Conservation (phyloP, 257 asterid genomes). For the Parsonsia alboflavescens region DNA sequence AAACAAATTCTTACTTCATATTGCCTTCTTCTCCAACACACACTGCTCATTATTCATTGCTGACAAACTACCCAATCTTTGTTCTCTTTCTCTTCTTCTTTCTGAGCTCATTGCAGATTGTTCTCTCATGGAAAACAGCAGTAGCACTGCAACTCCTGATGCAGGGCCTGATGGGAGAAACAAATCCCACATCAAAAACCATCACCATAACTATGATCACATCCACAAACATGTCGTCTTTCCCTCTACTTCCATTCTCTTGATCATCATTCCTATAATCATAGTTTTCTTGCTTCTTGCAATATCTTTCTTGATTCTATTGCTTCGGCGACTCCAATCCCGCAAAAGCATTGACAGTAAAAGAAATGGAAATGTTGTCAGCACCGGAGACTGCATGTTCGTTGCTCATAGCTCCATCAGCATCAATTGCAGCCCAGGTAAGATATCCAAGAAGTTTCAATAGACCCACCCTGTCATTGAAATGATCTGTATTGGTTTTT, state of each 20-base stretch:
- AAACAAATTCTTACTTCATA: conserved; percentile 6
- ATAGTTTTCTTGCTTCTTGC: conserved; percentile 50
- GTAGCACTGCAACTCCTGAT: conserved; percentile 9
- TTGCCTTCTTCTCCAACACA: background rate
- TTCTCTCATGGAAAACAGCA: conserved; percentile 33
- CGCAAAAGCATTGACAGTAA: conserved; percentile 19
- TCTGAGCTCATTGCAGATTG: background rate
- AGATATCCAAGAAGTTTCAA: background rate
- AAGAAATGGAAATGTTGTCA: conserved; percentile 24
- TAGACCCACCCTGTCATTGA: background rate
- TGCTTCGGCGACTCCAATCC: conserved; percentile 56
- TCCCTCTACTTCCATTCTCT: conserved; percentile 49
- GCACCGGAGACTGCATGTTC: conserved; percentile 46
- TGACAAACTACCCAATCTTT: background rate
- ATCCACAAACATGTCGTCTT: conserved; percentile 30
- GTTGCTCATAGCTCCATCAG: conserved; percentile 47
- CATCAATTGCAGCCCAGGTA: conserved; percentile 53
- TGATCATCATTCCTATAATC: conserved; percentile 49
- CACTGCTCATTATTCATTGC: background rate
- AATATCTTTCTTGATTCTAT: conserved; percentile 33
- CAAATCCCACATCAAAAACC: conserved; percentile 16
- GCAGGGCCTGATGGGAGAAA: conserved; percentile 13
- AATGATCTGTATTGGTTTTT: background rate
- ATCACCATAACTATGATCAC: conserved; percentile 19
- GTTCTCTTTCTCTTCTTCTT: background rate